Evolutionary conservation across 2,329 filamentous ascomycete genomes (phyloP).

Genomic region (Coniosporium tulheliwenetii): DNA sequence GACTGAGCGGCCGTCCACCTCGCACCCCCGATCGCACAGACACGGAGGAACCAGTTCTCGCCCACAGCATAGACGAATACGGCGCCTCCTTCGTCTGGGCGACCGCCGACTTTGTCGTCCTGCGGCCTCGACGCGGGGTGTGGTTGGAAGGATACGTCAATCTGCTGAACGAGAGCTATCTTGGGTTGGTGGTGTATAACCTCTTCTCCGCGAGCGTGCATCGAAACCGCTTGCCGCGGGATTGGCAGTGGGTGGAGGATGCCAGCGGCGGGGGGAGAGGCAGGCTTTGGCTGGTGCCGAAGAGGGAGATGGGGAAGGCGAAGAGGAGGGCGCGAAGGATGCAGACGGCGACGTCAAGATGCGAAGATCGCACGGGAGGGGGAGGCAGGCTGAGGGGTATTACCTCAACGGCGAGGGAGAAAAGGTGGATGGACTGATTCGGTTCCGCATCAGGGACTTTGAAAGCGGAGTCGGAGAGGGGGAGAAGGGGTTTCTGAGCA

Average conservation of each 20-base stretch:
- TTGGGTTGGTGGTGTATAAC: conserved; percentile 80
- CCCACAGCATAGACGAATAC: conserved; percentile 55
- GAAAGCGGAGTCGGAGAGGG: conserved; percentile 48
- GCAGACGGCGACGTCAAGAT: conserved; percentile 1
- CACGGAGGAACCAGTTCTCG: conserved; percentile 22
- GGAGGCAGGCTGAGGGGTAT: conserved; percentile 36
- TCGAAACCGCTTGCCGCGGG: conserved; percentile 53
- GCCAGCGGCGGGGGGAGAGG: conserved; percentile 1
- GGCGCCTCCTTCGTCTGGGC: conserved; percentile 78
- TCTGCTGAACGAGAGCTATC: conserved; percentile 73
- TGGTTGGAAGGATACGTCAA: conserved; percentile 71
- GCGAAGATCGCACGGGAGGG: too few relatives aligned
- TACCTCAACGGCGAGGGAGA: conserved; percentile 60
- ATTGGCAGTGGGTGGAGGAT: conserved; percentile 67
- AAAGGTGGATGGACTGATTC: conserved; percentile 53
- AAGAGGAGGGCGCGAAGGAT: conserved; percentile 16
- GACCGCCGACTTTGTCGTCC: conserved; percentile 73
- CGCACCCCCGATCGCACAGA: conserved; percentile 30
- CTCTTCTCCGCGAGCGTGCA: conserved; percentile 86
- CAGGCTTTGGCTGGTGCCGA: conserved; percentile 3
- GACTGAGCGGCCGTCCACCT: conserved; percentile 33
- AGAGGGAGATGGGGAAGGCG: conserved; percentile 10
- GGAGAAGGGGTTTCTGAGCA: conserved; percentile 61
- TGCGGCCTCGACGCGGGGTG: conserved; percentile 57
- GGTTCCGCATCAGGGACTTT: conserved; percentile 71